Evolutionary conservation across 2,329 filamentous ascomycete species (phyloP).

Genomic region (Trichoderma semiorbis): DNA sequence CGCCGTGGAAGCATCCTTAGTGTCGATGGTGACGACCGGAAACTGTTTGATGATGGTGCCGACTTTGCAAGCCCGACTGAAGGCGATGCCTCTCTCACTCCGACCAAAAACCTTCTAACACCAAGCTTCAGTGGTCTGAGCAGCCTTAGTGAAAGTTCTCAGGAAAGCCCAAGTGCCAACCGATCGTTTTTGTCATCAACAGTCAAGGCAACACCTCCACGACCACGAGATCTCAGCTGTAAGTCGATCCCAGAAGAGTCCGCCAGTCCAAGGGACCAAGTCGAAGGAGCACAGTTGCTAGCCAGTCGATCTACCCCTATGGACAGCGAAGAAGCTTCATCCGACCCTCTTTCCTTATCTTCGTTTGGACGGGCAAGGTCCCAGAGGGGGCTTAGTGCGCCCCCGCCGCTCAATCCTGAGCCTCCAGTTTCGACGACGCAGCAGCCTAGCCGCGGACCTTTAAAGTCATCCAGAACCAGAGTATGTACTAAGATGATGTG

Average conservation of each 20-base stretch:
- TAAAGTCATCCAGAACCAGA: constrained; percentile 30
- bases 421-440: constrained; percentile 20
- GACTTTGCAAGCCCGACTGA: constrained; percentile 30
- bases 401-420: constrained; percentile 33
- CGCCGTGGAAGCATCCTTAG: constrained; percentile 72
- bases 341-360: constrained; percentile 34
- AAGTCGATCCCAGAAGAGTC: constrained; percentile 36
- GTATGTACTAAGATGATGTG: constrained; percentile 49
- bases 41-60: constrained; percentile 36
- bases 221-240: constrained; percentile 42
- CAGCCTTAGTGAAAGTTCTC: constrained; percentile 37
- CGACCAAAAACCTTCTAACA: constrained; percentile 67
- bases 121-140: constrained; percentile 40
- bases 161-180: constrained; percentile 48
- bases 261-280: constrained; percentile 16
- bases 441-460: constrained; percentile 20
- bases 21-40: constrained; percentile 72
- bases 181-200: constrained; percentile 44
- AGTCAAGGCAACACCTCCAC: constrained; percentile 34
- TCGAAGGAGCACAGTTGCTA: constrained; percentile 20
- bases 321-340: constrained; percentile 33
- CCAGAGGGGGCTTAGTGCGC: constrained; percentile 32
- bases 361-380: constrained; percentile 36
- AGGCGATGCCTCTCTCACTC: constrained; percentile 82
- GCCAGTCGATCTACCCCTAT: constrained; percentile 28